phyloP scores from a whole-genome alignment of 768 basidiomycete genomes.

The Boletus reticuloceps region DNA sequence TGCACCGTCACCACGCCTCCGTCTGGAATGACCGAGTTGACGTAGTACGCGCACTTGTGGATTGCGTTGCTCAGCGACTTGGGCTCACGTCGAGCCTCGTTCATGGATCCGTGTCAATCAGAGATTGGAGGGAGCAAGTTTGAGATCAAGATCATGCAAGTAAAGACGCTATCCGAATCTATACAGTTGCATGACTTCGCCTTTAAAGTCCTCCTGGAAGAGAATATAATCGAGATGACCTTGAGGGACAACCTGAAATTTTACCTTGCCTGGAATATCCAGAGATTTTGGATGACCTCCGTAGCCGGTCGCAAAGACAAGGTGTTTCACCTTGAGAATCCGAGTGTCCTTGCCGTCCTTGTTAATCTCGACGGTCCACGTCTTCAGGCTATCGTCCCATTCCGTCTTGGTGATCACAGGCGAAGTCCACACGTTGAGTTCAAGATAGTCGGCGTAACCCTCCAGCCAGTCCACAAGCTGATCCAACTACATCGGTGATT shows the following conservation, averaged over 20 bases:
- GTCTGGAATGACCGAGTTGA: too few species aligned
- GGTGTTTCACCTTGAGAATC: slow-evolving; percentile 43
- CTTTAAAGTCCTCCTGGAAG: slow-evolving; percentile 49
- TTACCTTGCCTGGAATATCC: slow-evolving; percentile 41
- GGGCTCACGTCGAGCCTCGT: too few species aligned
- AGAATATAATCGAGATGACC: background rate
- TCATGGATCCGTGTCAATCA: too few species aligned
- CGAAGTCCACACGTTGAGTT: slow-evolving; percentile 63
- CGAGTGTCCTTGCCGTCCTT: slow-evolving; percentile 33
- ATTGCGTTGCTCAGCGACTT: too few species aligned
- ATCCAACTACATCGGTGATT: background rate
- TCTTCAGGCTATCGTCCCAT: slow-evolving; percentile 37
- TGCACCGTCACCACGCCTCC: too few species aligned
- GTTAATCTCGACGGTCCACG: slow-evolving; percentile 46
- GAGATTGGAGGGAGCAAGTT: too few species aligned
- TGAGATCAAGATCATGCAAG: too few species aligned
- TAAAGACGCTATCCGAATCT: too few species aligned
- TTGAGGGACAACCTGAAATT: slow-evolving; percentile 26
- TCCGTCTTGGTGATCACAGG: slow-evolving; percentile 38
- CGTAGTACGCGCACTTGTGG: too few species aligned
- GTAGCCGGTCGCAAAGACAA: slow-evolving; percentile 57
- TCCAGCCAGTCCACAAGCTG: slow-evolving; percentile 68
- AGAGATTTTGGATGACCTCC: slow-evolving; percentile 46
- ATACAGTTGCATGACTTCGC: slow-evolving; percentile 52
- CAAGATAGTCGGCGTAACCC: slow-evolving; percentile 55